phyloP scores from a whole-genome alignment of 2,329 filamentous ascomycete species.

The Fusarium piperis region DNA sequence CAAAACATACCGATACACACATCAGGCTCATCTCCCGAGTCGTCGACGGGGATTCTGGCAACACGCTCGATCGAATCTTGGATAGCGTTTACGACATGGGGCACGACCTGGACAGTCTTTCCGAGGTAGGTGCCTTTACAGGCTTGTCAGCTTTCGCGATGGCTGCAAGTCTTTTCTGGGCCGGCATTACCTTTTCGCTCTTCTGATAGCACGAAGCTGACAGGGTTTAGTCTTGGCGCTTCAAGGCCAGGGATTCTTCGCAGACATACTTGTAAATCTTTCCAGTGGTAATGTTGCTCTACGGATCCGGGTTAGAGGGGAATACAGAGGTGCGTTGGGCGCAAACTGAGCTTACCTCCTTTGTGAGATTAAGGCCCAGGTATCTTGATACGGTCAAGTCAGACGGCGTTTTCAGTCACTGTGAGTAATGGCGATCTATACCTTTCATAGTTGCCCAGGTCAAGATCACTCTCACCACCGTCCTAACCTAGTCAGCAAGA shows the following conservation, averaged over 20 bases:
- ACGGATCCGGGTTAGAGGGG: conserved; percentile 73
- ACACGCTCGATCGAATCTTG: conserved; percentile 93
- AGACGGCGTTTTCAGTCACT: conserved; percentile 22
- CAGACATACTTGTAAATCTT: conserved; percentile 95
- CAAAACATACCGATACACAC: conserved; percentile 82
- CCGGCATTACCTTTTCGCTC: not conserved
- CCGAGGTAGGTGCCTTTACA: conserved; percentile 71
- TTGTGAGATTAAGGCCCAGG: not conserved
- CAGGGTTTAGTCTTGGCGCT: not conserved
- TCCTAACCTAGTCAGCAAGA: not conserved
- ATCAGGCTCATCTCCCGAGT: conserved; percentile 83
- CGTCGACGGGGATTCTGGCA: conserved; percentile 85
- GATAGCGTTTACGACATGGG: conserved; percentile 90
- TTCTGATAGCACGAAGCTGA: not conserved
- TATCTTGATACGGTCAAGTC: not conserved
- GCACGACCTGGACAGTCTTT: conserved; percentile 67
- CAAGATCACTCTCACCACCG: conserved; percentile 53
- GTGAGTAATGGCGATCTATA: conserved; percentile 25
- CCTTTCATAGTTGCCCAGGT: conserved; percentile 67
- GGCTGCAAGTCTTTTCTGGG: not conserved
- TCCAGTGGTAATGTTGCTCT: conserved; percentile 97
- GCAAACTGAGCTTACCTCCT: not conserved
- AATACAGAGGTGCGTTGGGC: conserved; percentile 62
- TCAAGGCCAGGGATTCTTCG: conserved; percentile 48
- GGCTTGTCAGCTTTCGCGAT: not conserved